Conservation (phyloP, 345 rosid species). For the Hibiscus mutabilis region DNA sequence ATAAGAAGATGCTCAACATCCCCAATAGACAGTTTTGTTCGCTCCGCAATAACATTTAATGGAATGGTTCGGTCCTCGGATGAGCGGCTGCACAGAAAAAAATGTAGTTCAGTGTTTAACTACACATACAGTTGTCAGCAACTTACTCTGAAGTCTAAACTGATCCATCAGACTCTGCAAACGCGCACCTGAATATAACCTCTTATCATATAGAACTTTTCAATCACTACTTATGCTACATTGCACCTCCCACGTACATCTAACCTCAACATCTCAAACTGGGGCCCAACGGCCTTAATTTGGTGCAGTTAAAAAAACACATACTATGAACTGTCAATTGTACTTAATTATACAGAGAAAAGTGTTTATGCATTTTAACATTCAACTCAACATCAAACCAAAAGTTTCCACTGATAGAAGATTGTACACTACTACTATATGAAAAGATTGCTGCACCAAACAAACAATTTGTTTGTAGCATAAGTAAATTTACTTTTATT, state of each 20-base stretch:
- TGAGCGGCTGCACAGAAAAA: slow-evolving; percentile 62
- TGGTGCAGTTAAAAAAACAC: background rate
- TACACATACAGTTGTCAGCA: background rate
- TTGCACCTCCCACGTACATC: background rate
- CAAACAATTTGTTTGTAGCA: background rate
- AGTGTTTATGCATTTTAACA: background rate
- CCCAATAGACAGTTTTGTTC: slow-evolving; percentile 77
- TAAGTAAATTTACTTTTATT: background rate
- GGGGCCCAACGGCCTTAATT: background rate
- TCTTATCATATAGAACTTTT: background rate
- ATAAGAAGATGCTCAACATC: slow-evolving; percentile 96
- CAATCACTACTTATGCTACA: background rate
- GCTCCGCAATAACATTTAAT: slow-evolving; percentile 69
- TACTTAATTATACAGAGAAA: background rate
- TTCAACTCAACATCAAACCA: slow-evolving; percentile 37
- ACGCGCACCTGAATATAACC: slow-evolving; percentile 68
- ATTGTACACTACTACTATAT: background rate
- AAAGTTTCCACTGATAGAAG: background rate
- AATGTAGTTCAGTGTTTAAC: slow-evolving; percentile 7
- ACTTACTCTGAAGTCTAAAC: background rate
- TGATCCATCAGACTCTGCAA: slow-evolving; percentile 2
- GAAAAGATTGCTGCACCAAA: background rate
- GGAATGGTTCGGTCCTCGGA: slow-evolving; percentile 96
- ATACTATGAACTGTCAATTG: background rate
- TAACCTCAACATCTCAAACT: background rate